A percentile compares a stretch with the other conserved stretches of the same genome.
phyloP scores from a whole-genome alignment of 129 eudicot species.

The Flaveria brownii region DNA sequence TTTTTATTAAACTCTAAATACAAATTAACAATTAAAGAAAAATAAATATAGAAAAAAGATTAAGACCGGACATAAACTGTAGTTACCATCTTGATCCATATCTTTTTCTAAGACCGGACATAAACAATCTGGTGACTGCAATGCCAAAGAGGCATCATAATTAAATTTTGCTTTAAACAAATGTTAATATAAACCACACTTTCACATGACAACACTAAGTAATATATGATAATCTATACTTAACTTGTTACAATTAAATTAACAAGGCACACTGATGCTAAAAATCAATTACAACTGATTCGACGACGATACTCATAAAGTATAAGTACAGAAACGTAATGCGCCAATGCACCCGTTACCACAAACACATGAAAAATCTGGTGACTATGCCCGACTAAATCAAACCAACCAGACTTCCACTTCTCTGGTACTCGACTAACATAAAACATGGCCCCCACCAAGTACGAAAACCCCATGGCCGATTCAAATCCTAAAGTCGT shows the following conservation, averaged over 20 bases:
- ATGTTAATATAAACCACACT: not conserved
- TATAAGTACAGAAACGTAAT: constrained; percentile 68
- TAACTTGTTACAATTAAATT: not conserved
- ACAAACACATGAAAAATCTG: constrained; percentile 89
- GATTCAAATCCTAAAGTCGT: constrained; percentile 64
- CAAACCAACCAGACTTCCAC: constrained; percentile 93
- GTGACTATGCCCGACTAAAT: constrained; percentile 89
- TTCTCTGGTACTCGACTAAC: constrained; percentile 81
- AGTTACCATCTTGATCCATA: too few relatives aligned
- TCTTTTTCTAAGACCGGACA: too few relatives aligned
- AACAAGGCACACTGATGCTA: not conserved
- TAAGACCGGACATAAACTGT: too few relatives aligned
- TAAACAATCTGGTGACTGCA: too few relatives aligned
- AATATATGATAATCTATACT: constrained; percentile 1
- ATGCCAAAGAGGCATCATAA: too few relatives aligned
- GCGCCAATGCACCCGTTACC: constrained; percentile 83
- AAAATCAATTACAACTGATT: constrained; percentile 40
- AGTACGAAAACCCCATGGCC: constrained; percentile 77
- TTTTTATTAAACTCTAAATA: too few relatives aligned
- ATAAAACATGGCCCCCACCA: constrained; percentile 74
- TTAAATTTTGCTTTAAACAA: too few relatives aligned
- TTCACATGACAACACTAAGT: not conserved
- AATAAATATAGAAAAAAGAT: too few relatives aligned
- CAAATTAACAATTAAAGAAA: too few relatives aligned
- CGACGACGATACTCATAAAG: constrained; percentile 53